A percentile compares a stretch with the other conserved stretches of the same genome.
phyloP scores from a whole-genome alignment of 352 stramenopile genomes.

The Elongisporangium anandrum region DNA sequence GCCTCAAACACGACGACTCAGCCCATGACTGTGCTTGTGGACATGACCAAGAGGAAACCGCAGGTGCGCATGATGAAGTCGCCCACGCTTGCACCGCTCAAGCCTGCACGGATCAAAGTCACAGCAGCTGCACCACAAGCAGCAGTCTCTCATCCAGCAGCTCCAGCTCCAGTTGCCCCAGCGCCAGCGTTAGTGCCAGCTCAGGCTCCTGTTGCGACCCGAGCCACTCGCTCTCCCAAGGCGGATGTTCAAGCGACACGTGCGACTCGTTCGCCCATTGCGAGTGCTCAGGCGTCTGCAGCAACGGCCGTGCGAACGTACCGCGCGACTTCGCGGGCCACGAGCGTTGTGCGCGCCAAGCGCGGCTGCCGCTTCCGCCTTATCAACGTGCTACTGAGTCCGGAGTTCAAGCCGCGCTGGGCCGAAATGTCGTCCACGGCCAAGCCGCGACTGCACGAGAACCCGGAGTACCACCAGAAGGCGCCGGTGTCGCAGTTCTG shows the following conservation, averaged over 20 bases:
- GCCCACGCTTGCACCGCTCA: neutral
- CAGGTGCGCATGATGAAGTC: neutral
- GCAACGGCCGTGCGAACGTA: neutral
- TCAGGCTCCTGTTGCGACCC: neutral
- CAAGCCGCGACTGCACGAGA: neutral
- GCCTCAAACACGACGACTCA: neutral
- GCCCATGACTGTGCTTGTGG: neutral
- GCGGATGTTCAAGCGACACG: too few species aligned
- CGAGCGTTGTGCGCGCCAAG: constrained; percentile 18
- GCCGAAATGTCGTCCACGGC: constrained; percentile 26
- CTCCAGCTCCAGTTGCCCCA: too few species aligned
- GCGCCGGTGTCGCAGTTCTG: constrained; percentile 41
- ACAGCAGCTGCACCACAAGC: neutral
- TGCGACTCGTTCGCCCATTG: too few species aligned
- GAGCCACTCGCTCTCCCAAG: neutral
- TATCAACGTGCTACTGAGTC: constrained; percentile 63
- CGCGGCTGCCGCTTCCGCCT: constrained; percentile 65
- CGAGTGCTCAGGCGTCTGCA: neutral
- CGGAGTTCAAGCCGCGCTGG: constrained; percentile 51
- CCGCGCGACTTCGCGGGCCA: neutral
- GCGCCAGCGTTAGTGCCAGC: neutral
- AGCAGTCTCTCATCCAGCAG: too few species aligned
- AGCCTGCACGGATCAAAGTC: neutral
- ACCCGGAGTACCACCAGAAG: constrained; percentile 8
- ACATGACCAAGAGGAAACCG: neutral